Conservation (phyloP, 768 basidiomycete species). For the Rhodosporidiobolus odoratus region DNA sequence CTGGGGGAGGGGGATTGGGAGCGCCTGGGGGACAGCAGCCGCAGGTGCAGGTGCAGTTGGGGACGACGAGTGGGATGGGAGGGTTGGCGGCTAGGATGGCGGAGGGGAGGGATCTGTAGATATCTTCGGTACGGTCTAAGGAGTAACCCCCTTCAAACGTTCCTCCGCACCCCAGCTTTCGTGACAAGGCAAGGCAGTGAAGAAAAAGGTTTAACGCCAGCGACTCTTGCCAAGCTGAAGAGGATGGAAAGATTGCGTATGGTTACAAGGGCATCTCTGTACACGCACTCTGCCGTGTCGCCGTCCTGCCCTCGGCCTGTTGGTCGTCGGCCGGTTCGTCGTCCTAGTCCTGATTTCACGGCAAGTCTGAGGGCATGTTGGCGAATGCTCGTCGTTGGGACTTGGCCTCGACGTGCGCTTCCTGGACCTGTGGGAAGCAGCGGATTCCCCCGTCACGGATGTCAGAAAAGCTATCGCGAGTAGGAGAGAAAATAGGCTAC, state of each 20-base stretch:
- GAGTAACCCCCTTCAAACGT: too few relatives aligned
- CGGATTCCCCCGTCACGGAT: neutral
- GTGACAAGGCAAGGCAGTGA: too few relatives aligned
- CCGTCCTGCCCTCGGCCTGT: too few relatives aligned
- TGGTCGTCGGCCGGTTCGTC: neutral
- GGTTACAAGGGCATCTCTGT: too few relatives aligned
- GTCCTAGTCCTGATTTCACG: neutral
- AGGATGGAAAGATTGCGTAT: neutral
- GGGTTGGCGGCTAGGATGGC: neutral
- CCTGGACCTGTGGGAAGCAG: constrained; percentile 11
- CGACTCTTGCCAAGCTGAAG: neutral
- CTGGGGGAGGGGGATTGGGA: constrained; percentile 12
- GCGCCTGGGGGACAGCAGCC: neutral
- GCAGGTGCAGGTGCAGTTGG: neutral
- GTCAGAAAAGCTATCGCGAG: neutral
- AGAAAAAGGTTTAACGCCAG: too few relatives aligned
- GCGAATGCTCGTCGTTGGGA: constrained; percentile 3
- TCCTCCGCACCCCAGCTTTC: too few relatives aligned
- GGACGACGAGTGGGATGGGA: neutral
- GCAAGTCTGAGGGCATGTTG: neutral
- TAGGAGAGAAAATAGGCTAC: neutral
- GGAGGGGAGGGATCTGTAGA: neutral
- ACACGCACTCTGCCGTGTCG: too few relatives aligned
- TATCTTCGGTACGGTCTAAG: neutral
- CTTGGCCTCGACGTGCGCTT: constrained; percentile 30